Percentiles rank a stretch among this genome's conserved stretches.
These are phyloP conservation scores for Leptomonas pyrrhocoris DNA, from an alignment of 208 protist species.

Conservation along the genomic window DNA sequence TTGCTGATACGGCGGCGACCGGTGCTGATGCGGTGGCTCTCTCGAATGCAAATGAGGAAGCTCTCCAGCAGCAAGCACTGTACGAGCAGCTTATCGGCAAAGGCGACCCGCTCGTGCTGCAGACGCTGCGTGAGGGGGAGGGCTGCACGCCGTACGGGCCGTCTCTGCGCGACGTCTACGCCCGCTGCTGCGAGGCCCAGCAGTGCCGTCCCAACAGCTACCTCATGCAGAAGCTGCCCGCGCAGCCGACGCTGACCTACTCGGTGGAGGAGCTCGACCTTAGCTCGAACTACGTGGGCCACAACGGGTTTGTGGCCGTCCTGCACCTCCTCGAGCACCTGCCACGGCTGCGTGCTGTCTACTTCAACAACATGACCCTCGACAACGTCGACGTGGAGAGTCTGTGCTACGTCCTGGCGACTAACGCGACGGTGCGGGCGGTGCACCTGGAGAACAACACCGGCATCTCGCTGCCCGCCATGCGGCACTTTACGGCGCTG, in stretches of 20 bases:
- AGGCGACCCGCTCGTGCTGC: conserved; percentile 33
- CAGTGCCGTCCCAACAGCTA: conserved; percentile 89
- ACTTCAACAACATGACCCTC: conserved; percentile 89
- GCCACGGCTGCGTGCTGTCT: conserved; percentile 59
- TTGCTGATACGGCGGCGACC: not conserved
- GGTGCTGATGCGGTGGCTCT: not conserved
- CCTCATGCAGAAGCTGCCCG: conserved; percentile 81
- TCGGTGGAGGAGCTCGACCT: conserved; percentile 85
- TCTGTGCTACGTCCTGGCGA: conserved; percentile 64
- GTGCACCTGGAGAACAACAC: conserved; percentile 83
- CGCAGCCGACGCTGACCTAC: conserved; percentile 71
- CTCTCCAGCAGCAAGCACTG: conserved; percentile 20
- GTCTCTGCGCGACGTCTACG: conserved; percentile 82
- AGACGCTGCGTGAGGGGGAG: conserved; percentile 46
- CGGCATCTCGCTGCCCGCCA: conserved; percentile 79
- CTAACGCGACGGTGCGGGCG: conserved; percentile 49
- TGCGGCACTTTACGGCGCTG: conserved; percentile 73
- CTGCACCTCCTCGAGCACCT: conserved; percentile 81
- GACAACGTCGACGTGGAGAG: conserved; percentile 83
- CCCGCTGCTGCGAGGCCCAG: conserved; percentile 80
- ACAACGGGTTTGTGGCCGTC: conserved; percentile 84
- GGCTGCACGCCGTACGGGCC: conserved; percentile 60
- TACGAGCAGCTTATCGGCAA: conserved; percentile 37
- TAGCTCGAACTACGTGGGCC: conserved; percentile 89
- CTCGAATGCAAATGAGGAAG: conserved; percentile 2